Evolutionary conservation across 73 alveolate species (phyloP).

Genomic region (Tetrahymena thermophila): DNA sequence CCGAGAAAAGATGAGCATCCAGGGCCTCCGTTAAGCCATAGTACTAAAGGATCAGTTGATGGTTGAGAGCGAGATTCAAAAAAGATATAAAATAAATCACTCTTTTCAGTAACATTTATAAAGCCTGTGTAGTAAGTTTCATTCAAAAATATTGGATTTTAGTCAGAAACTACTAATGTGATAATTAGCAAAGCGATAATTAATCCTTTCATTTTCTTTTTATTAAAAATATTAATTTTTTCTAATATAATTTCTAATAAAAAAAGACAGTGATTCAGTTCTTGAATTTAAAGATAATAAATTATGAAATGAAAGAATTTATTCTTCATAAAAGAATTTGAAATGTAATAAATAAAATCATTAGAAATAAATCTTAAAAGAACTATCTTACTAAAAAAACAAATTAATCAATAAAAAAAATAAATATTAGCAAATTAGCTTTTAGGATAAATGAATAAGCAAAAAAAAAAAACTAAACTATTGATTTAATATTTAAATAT

Average conservation of each 20-base stretch:
- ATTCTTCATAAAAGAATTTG: not conserved
- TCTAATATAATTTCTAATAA: not conserved
- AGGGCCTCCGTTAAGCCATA: constrained; percentile 93
- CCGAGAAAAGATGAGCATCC: constrained; percentile 81
- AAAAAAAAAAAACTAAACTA: no score
- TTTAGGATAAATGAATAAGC: no score
- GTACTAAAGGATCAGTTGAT: constrained; percentile 56
- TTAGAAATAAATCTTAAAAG: no score
- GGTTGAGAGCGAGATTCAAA: constrained; percentile 59
- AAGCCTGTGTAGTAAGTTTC: not conserved
- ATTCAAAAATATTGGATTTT: not conserved
- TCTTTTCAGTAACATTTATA: not conserved
- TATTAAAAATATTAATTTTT: not conserved
- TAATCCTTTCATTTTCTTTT: not conserved
- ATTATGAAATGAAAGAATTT: not conserved
- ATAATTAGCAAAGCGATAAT: not conserved
- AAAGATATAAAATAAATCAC: constrained; percentile 33
- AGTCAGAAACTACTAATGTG: not conserved
- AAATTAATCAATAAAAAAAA: no score
- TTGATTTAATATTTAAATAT: no score
- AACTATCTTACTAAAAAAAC: no score
- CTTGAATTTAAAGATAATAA: no score
- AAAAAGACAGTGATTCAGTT: no score
- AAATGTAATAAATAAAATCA: no score
- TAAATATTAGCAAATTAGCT: no score